Base-by-base conservation (phyloP, 495 filamentous ascomycete genomes). In the Neurospora sp. region DNA sequence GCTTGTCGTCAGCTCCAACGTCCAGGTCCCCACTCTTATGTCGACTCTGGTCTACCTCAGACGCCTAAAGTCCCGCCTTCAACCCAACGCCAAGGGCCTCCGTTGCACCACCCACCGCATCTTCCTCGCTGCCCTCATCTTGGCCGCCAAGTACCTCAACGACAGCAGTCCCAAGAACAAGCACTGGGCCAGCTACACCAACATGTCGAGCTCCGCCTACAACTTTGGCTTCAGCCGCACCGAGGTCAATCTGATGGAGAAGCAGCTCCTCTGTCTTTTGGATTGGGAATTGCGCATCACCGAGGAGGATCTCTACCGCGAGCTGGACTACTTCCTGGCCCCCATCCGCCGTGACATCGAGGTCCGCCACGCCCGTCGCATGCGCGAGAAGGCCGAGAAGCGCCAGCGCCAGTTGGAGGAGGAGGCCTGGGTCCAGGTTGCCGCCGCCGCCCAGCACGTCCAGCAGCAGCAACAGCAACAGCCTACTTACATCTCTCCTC, bases 81-180 rank as follows among this genome's bases (percentile, higher is more conserved):
- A 96, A 31, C 91, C 94, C 48, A 93, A 97, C 76, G 96, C 96
- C 76, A 98, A 98, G 85, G 96, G 96, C 75, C 92, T 98, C 85
- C 92, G 93, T 53, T 99, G 96, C 86, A 99, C 96, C 16, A 94
- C 96, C 59, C 96, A 99, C 79, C 92, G 96, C 73, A 99, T 99
- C 91, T 98, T 99, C 79, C 86, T 99, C 70, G 93, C 96, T 31
- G 89, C 93, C 5, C 88, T 98, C 73, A 97, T 98, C 78, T 87
- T 97, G 68, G 89, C 94, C 3, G 97, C 96, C 71, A 99, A 99
- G 86, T 99, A 97, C 81, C 87, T 98, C 44, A 97, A 99, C 82
- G 96, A 99, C 82, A 97, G 94, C 69, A 97, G 94, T 37, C 96
- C 96, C 70, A 98, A 98, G 90, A 99, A 99, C 88, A 98, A 98